A percentile compares a stretch with the other conserved stretches of the same genome.
Evolutionary conservation across 1,284 basidiomycete species (phyloP).

Genomic region (Cryptococcus wingfieldii): DNA sequence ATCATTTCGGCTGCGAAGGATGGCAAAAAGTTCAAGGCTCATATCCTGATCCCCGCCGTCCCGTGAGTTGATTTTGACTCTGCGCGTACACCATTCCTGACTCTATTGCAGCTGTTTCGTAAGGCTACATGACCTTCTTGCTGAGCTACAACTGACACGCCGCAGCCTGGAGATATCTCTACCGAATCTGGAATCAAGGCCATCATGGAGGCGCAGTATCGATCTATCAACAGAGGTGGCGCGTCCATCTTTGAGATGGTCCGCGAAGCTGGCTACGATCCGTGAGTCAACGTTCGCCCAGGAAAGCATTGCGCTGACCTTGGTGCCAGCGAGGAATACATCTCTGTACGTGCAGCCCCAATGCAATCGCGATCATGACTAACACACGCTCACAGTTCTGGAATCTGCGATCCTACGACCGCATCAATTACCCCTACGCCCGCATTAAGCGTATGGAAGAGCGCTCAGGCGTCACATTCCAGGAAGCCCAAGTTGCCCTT

Average conservation of each 20-base stretch:
- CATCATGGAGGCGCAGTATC: conserved; percentile 51
- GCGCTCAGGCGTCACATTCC: conserved; percentile 70
- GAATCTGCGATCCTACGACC: conserved; percentile 82
- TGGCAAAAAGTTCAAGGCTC: conserved; percentile 69
- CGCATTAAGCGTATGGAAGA: conserved; percentile 68
- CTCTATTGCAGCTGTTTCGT: conserved; percentile 34
- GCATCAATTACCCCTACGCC: conserved; percentile 70
- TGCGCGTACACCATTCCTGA: neutral
- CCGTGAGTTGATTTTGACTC: conserved; percentile 30
- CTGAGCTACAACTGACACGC: conserved; percentile 25
- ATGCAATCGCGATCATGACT: neutral
- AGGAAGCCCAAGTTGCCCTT: conserved; percentile 79
- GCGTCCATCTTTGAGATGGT: conserved; percentile 79
- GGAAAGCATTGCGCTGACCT: conserved; percentile 1
- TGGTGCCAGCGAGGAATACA: conserved; percentile 39
- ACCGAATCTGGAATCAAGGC: conserved; percentile 62
- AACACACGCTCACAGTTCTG: conserved; percentile 60
- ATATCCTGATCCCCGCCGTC: conserved; percentile 68
- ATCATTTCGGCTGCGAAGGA: conserved; percentile 71
- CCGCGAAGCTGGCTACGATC: conserved; percentile 71
- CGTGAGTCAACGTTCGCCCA: conserved; percentile 51
- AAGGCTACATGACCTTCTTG: conserved; percentile 6
- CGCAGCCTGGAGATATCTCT: conserved; percentile 67
- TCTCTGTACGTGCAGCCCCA: conserved; percentile 49
- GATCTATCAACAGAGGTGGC: conserved; percentile 82